Evolutionary conservation across 768 basidiomycete genomes (phyloP).

Genomic region (Suillus hirtellus): DNA sequence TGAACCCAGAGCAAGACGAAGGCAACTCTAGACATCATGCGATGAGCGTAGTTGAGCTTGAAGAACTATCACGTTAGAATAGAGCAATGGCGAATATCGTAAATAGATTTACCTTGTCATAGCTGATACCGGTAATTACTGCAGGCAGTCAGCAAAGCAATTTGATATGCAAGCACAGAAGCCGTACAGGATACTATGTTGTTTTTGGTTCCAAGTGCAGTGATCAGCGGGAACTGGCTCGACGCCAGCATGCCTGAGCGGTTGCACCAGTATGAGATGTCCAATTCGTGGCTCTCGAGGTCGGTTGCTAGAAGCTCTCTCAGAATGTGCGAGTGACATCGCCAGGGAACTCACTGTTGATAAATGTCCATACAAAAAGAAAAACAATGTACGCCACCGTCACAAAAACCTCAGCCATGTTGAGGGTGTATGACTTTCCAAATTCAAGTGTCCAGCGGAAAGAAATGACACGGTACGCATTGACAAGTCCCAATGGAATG

Average conservation of each 20-base stretch:
- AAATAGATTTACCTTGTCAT: conserved; percentile 42
- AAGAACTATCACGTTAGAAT: neutral
- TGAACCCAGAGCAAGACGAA: conserved; percentile 51
- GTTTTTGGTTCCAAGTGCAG: conserved; percentile 62
- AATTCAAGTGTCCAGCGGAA: conserved; percentile 49
- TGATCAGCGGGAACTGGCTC: conserved; percentile 53
- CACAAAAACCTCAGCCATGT: conserved; percentile 45
- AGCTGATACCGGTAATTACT: conserved; percentile 57
- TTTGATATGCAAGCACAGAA: neutral
- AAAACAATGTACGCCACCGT: conserved; percentile 44
- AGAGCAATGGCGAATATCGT: neutral
- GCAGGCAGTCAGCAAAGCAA: conserved; percentile 5
- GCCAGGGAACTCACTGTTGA: conserved; percentile 41
- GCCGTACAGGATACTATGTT: conserved; percentile 47
- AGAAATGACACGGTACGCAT: conserved; percentile 43
- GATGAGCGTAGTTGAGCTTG: conserved; percentile 41
- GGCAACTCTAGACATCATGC: conserved; percentile 44
- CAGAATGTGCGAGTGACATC: neutral
- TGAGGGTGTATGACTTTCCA: conserved; percentile 38
- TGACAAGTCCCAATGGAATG: conserved; percentile 35
- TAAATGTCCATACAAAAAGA: conserved; percentile 42
- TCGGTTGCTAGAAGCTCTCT: conserved; percentile 21
- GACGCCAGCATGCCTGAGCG: conserved; percentile 44
- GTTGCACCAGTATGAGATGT: conserved; percentile 30
- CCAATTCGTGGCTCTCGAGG: conserved; percentile 18